Evolutionary conservation across 1,284 basidiomycete species (phyloP).

Genomic region (Thecaphora thlaspeos): DNA sequence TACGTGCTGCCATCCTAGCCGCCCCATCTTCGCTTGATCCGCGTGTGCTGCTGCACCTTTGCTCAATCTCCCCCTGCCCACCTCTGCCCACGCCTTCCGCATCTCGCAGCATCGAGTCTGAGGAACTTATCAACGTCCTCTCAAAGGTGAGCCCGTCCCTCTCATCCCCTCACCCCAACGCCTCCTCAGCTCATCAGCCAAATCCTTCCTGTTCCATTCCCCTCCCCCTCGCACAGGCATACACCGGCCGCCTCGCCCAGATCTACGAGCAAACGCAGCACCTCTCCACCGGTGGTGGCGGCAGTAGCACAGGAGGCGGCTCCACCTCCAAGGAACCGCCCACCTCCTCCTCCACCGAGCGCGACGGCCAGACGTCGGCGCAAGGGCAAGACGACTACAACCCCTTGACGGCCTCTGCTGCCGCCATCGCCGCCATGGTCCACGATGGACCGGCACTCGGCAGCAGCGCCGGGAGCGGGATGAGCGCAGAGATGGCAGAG

Average conservation of each 20-base stretch:
- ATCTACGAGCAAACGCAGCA: conserved; percentile 51
- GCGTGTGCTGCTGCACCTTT: too few species aligned
- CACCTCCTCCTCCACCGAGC: too few species aligned
- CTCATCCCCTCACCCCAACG: too few species aligned
- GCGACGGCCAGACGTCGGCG: too few species aligned
- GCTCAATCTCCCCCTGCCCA: too few species aligned
- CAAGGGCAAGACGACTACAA: too few species aligned
- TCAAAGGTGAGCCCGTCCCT: conserved; percentile 31
- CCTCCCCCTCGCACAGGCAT: conserved; percentile 21
- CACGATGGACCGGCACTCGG: conserved; percentile 32
- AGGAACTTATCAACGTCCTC: conserved; percentile 37
- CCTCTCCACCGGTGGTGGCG: conserved; percentile 14
- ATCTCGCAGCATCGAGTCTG: conserved; percentile 38
- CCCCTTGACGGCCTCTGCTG: conserved; percentile 9
- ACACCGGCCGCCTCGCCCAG: conserved; percentile 37
- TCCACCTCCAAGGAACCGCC: background rate
- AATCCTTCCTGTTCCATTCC: background rate
- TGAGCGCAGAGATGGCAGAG: conserved; percentile 46
- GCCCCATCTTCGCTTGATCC: too few species aligned
- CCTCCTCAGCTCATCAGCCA: background rate
- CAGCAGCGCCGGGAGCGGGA: conserved; percentile 24
- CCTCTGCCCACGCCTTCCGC: too few species aligned
- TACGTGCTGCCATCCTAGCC: too few species aligned
- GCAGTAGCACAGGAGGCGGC: conserved; percentile 9
- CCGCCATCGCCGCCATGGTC: conserved; percentile 35